Evolutionary conservation across 176 grass and related monocot genomes (phyloP), one percentile per base, ranked within the genome.

Genomic region (Musa troglodytarum): DNA sequence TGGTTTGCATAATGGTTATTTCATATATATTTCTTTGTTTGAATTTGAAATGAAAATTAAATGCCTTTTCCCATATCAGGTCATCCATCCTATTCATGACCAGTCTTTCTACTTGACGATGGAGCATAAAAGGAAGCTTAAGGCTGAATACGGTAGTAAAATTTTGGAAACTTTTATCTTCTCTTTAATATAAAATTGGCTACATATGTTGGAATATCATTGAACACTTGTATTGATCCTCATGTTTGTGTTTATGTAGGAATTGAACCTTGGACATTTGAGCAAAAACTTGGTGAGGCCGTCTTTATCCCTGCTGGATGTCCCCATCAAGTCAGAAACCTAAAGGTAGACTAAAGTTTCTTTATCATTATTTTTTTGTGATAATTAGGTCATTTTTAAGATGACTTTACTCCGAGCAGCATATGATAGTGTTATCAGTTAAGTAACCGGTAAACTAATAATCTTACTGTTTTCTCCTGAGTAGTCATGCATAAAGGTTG

Each of bases 401-500:
- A 7, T 11, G 55, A 23, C 79, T 20, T 56, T 17, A 65, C 11
- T 65, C 22, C 1, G 57, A 61, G 55, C 25, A 65, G 43, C 49
- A 79, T 73, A 65, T 84, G 24, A 65, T 84, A 34, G 69, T 1
- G 11, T 61, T 49, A 62, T 53, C 26, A 53, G 52, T 55, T 11
- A 25, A 3, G 56, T 54, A 52, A 57, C 0, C 25, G 67, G 22
- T 8, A 80, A 51, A 82, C 20, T 66, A 58, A 22, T 80, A 22
- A 50, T 55, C 12, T 74, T n/a, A 34, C 8, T 86, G 71, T 74
- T 52, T 53, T n/a, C 61, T 72, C 23, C 5, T 85, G 10, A 79
- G 77, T 79, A 96, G 92, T 96, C 92, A n/a, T 96, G 92, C 86
- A 88, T 83, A 26, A 96, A 96, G 81, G 88, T 96, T 12, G 92